Conservation (phyloP, 2,329 filamentous ascomycete genomes). For the Amauroascus niger region DNA sequence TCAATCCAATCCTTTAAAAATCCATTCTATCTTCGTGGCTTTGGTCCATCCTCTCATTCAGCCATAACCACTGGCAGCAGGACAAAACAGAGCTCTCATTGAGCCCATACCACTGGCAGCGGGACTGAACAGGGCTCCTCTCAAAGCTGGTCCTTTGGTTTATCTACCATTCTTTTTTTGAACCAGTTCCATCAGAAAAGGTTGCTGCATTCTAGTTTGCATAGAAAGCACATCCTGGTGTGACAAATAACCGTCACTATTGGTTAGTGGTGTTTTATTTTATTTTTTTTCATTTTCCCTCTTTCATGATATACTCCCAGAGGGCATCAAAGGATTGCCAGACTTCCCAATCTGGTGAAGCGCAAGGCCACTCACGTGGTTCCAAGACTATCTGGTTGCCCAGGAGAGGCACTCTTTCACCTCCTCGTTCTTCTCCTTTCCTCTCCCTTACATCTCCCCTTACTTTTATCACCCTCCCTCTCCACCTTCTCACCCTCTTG, state of each 20-base stretch:
- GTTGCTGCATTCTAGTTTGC: not conserved
- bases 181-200: no score
- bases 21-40: no score
- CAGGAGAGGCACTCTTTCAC: not conserved
- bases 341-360: constrained; percentile 1
- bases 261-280: not conserved
- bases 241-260: not conserved
- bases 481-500: not conserved
- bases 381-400: not conserved
- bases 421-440: not conserved
- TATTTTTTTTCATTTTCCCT: no score
- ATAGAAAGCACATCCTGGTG: not conserved
- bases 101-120: not conserved
- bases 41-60: no score
- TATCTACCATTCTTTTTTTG: not conserved
- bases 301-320: no score
- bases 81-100: not conserved
- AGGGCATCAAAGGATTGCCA: no score
- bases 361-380: constrained; percentile 5
- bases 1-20: not conserved
- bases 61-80: not conserved
- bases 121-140: not conserved
- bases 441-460: not conserved
- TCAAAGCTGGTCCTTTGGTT: not conserved
- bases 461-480: not conserved